Evolutionary conservation across 495 filamentous ascomycete genomes (phyloP), one percentile per base, ranked within the genome.

Genomic region (Aspergillus biplanus): DNA sequence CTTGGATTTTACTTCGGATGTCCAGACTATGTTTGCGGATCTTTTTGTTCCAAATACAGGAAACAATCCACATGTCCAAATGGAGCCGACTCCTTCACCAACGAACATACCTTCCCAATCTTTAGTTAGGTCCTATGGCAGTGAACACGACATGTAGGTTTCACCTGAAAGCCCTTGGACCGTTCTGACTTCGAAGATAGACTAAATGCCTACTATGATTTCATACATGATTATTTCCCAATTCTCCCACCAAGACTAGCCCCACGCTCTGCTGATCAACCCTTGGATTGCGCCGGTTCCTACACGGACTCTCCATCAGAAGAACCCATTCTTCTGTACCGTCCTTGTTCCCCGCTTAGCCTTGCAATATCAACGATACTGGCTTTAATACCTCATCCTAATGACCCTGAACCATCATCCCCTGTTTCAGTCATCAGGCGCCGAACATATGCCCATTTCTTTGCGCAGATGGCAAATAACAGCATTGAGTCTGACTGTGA

Each of bases 151-250:
- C 49, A 79, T 81, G 79, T 80, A 63, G 53, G 77, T 72, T 57
- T 3, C 44, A 16, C 13, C 42, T 55, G 1, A 8, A 57, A 12
- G 32, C 31, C 42, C 16, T 34, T 37, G 11, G 11, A 27, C 21
- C 8, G 7, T 64, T 56, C 70, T 78, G 73, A 71, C 74, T 12
- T 13, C 42, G 12, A 5, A 0, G 6, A 34, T 62, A 87, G 85
- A 67, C 70, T 87, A 56, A 83, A 83, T 56, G 85, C 83, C 31
- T 87, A 87, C 66, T 87, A 87, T 65, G 80, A 83, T 33, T 87
- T 82, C 67, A 83, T 87, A 47, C 84, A 87, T 69, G 68, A 73
- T 16, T 87, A 83, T 68, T 85, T 88, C 53, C 85, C 85, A 5
- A 83, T 88, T 54, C 65, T 88, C 50, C 84, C 85, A 8, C 80